Evolutionary conservation across 257 asterid genomes (phyloP).

Genomic region (Ilex asprella): DNA sequence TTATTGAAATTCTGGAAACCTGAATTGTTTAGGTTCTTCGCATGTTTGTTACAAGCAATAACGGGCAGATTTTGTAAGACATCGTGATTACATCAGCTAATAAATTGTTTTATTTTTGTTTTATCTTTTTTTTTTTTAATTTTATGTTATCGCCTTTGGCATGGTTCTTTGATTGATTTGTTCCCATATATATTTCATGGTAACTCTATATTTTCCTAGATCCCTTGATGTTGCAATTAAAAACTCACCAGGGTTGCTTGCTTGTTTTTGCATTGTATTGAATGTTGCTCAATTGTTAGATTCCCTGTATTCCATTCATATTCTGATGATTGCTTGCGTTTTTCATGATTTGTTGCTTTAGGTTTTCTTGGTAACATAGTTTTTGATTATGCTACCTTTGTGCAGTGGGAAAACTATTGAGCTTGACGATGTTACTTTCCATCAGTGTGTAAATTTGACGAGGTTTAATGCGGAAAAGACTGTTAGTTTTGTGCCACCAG

Average conservation of each 20-base stretch:
- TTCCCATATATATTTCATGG: too few species aligned
- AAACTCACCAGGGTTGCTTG: not conserved
- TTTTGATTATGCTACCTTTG: slow-evolving; percentile 14
- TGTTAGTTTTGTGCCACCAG: slow-evolving; percentile 99
- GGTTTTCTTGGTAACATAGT: slow-evolving; percentile 5
- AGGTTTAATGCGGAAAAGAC: slow-evolving; percentile 98
- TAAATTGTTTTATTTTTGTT: not conserved
- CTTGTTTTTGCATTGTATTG: not conserved
- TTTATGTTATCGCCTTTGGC: too few species aligned
- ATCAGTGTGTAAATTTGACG: slow-evolving; percentile 97
- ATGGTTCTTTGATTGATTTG: too few species aligned
- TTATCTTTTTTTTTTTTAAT: not conserved
- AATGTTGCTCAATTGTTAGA: not conserved
- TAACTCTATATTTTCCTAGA: too few species aligned
- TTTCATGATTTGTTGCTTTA: not conserved
- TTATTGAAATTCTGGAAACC: too few species aligned
- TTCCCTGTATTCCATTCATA: not conserved
- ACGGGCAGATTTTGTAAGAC: too few species aligned
- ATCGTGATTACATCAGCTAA: too few species aligned
- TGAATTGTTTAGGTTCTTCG: too few species aligned
- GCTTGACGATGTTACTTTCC: slow-evolving; percentile 99
- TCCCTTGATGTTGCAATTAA: too few species aligned
- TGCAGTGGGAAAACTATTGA: slow-evolving; percentile 98
- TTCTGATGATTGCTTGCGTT: not conserved
- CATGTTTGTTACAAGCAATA: too few species aligned